phyloP scores from a whole-genome alignment of 1,284 basidiomycete genomes.

The Porogramme epimiltina region DNA sequence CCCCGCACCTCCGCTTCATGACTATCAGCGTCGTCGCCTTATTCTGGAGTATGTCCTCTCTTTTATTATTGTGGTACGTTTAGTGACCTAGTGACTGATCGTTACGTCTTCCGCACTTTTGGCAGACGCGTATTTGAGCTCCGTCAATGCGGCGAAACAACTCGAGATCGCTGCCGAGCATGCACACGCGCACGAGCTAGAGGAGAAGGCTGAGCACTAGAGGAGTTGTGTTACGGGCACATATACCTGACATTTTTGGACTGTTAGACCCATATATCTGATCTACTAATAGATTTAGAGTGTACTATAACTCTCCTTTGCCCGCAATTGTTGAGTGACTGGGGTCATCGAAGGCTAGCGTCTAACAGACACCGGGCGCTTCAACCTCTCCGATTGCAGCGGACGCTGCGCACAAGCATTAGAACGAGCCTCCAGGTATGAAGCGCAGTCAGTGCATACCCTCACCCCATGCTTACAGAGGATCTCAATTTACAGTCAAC shows the following conservation, averaged over 20 bases:
- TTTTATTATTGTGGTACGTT: slow-evolving; percentile 1
- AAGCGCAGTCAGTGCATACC: too few relatives aligned
- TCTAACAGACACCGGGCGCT: too few relatives aligned
- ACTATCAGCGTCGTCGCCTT: slow-evolving; percentile 79
- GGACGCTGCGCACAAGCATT: too few relatives aligned
- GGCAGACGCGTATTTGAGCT: slow-evolving; percentile 50
- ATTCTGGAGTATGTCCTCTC: slow-evolving; percentile 77
- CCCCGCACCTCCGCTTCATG: slow-evolving; percentile 78
- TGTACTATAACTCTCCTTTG: too few relatives aligned
- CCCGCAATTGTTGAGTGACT: too few relatives aligned
- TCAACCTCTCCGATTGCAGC: too few relatives aligned
- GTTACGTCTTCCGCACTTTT: neutral
- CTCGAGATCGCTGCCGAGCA: slow-evolving; percentile 1
- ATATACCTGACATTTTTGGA: too few relatives aligned
- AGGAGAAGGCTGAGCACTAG: slow-evolving; percentile 5
- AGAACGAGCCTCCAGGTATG: too few relatives aligned
- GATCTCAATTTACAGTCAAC: too few relatives aligned
- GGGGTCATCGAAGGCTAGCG: too few relatives aligned
- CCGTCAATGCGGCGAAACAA: slow-evolving; percentile 38
- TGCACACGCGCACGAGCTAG: neutral
- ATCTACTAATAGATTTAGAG: neutral
- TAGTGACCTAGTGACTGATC: slow-evolving; percentile 18
- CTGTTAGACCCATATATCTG: neutral
- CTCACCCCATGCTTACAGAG: too few relatives aligned
- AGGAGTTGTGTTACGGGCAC: too few relatives aligned